Conservation (phyloP, 768 basidiomycete species). For the Russula abietina region DNA sequence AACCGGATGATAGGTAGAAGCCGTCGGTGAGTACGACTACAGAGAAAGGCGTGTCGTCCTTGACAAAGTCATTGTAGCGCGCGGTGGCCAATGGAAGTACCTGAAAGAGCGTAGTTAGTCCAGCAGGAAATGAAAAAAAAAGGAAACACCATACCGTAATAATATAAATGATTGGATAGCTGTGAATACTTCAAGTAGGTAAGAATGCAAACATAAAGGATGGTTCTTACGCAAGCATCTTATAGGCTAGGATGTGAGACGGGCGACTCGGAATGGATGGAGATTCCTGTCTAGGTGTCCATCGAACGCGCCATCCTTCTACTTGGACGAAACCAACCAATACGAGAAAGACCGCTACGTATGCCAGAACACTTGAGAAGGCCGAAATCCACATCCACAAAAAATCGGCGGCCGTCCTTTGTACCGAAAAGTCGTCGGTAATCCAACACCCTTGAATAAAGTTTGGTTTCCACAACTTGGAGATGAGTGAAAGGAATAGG, state of each 20-base stretch:
- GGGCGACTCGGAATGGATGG: neutral
- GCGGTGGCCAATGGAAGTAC: constrained; percentile 39
- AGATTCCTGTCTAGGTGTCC: constrained; percentile 20
- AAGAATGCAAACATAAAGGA: neutral
- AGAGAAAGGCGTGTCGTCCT: constrained; percentile 31
- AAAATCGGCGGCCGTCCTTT: constrained; percentile 45
- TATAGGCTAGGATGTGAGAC: constrained; percentile 34
- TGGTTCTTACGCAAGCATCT: constrained; percentile 43
- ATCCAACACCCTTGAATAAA: constrained; percentile 50
- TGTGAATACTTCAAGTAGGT: constrained; percentile 23
- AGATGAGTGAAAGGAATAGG: constrained; percentile 7
- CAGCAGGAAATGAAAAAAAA: neutral
- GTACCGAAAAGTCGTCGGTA: constrained; percentile 29
- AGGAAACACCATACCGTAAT: constrained; percentile 29
- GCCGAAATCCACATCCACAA: constrained; percentile 49
- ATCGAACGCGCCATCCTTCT: constrained; percentile 30
- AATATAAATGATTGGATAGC: constrained; percentile 44
- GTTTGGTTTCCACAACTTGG: neutral
- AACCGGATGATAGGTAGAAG: constrained; percentile 41
- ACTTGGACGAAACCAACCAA: constrained; percentile 36
- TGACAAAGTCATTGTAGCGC: constrained; percentile 37
- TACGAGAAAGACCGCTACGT: constrained; percentile 41
- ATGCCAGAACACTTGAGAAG: constrained; percentile 39
- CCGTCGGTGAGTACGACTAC: constrained; percentile 37
- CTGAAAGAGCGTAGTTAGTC: constrained; percentile 13